Conservation (phyloP, 768 basidiomycete genomes). For the Lactarius quietus region DNA sequence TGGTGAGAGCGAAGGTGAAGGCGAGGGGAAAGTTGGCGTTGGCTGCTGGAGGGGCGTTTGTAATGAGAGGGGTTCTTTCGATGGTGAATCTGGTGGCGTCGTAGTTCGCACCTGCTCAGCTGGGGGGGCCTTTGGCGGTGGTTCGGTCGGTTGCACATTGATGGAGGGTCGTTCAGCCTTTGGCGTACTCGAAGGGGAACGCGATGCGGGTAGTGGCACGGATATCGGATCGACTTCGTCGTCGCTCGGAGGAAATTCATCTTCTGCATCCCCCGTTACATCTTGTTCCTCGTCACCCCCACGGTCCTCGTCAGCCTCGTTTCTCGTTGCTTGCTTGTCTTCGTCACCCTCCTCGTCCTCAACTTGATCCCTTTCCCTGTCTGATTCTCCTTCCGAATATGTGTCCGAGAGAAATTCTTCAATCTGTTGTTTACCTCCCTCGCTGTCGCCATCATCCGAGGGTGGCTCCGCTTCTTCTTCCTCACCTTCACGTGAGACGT, state of each 20-base stretch:
- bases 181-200: slow-evolving; percentile 59
- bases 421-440: slow-evolving; percentile 13
- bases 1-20: slow-evolving; percentile 34
- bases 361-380: slow-evolving; percentile 25
- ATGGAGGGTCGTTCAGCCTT: slow-evolving; percentile 48
- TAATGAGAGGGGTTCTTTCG: slow-evolving; percentile 35
- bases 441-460: slow-evolving; percentile 24
- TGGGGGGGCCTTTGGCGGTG: slow-evolving; percentile 19
- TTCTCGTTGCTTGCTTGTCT: slow-evolving; percentile 9
- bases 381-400: slow-evolving; percentile 32
- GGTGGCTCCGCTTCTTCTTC: slow-evolving; percentile 22
- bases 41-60: slow-evolving; percentile 28
- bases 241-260: not conserved
- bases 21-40: slow-evolving; percentile 33
- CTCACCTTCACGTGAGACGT: slow-evolving; percentile 21
- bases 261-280: slow-evolving; percentile 19
- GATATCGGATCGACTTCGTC: slow-evolving; percentile 17
- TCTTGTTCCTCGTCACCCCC: slow-evolving; percentile 25
- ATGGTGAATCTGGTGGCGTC: slow-evolving; percentile 65
- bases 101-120: slow-evolving; percentile 43
- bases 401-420: slow-evolving; percentile 30
- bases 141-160: slow-evolving; percentile 36
- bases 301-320: slow-evolving; percentile 35
- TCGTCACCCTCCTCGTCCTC: slow-evolving; percentile 28
- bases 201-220: slow-evolving; percentile 41